These are phyloP conservation scores for Brassica carinata DNA, from an alignment of 345 rosid genomes.

Conservation along the genomic window DNA sequence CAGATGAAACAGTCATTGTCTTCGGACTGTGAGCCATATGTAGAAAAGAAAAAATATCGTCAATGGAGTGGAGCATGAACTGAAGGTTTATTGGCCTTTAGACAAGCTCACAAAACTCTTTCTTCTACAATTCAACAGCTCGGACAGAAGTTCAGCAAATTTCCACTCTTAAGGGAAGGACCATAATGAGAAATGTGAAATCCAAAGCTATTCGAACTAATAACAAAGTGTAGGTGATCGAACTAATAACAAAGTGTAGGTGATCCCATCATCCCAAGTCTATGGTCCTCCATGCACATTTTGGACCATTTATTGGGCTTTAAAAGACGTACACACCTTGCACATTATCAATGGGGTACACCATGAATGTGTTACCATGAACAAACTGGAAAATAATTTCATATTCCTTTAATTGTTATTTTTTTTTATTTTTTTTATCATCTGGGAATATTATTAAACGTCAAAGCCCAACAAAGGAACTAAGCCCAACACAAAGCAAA, in stretches of 20 bases:
- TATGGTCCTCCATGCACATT: neutral
- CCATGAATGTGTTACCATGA: neutral
- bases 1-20: too few relatives aligned
- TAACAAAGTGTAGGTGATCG: neutral
- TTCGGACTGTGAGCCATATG: too few relatives aligned
- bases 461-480: too few relatives aligned
- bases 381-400: neutral
- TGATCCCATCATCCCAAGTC: neutral
- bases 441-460: too few relatives aligned
- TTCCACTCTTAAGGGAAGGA: too few relatives aligned
- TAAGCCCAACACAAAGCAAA: neutral
- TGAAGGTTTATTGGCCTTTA: too few relatives aligned
- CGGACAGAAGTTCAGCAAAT: neutral
- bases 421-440: too few relatives aligned
- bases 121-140: neutral
- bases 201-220: too few relatives aligned
- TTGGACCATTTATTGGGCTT: neutral
- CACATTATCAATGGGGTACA: neutral
- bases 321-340: neutral
- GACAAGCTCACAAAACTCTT: neutral
- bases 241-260: neutral
- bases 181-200: too few relatives aligned
- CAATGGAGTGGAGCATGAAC: too few relatives aligned
- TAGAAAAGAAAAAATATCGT: too few relatives aligned
- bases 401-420: too few relatives aligned